Base-by-base conservation (phyloP, 768 basidiomycete genomes). In the Kwoniella pini region DNA sequence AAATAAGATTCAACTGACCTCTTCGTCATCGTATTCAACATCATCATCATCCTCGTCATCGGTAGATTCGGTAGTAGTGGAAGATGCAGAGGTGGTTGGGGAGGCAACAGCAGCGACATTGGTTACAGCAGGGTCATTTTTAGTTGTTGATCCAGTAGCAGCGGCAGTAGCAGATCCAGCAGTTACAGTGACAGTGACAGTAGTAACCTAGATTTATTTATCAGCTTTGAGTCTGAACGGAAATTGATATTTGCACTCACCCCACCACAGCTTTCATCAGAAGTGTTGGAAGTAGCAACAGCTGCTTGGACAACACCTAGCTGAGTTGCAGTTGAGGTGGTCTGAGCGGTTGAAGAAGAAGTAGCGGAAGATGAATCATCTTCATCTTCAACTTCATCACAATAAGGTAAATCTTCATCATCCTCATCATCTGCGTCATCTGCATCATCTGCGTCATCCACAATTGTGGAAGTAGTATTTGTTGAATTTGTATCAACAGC, bases 181-280 rank as follows among this genome's bases (percentile, higher is more conserved):
- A 22, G 69, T 60, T 9, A 61, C 66, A 27, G 69, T 71, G 24
- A 71, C 69, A 22, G 54, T 55, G 24, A 71, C 66, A 21, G 69
- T 71, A 13, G 62, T 59, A 28, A 55, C 52, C 69, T 71, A 39
- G 4, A 51, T 15, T 17, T 12, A 44, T 5, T 42, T 17, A 43
- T 66, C 45, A 43, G 38, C 30, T 4, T 12, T 17, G 22, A 31
- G 40, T 21, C 3, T 27, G 31, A 3, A 4, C 19, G 45, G 17
- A 0, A 4, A 42, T 13, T 53, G 40, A 5, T 1, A 21, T 33
- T 6, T 15, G 36, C 13, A 62, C 69, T 70, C 57, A 70, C 69
- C 4, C 50, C 60, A 45, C 51, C 65, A 51, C 69, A 70, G 5
- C 27, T 43, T 26, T 54, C 61, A 19, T 48, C 67, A 45, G 62